Evolutionary conservation across 352 stramenopile species (phyloP).

Genomic region (Pythium graminicola): DNA sequence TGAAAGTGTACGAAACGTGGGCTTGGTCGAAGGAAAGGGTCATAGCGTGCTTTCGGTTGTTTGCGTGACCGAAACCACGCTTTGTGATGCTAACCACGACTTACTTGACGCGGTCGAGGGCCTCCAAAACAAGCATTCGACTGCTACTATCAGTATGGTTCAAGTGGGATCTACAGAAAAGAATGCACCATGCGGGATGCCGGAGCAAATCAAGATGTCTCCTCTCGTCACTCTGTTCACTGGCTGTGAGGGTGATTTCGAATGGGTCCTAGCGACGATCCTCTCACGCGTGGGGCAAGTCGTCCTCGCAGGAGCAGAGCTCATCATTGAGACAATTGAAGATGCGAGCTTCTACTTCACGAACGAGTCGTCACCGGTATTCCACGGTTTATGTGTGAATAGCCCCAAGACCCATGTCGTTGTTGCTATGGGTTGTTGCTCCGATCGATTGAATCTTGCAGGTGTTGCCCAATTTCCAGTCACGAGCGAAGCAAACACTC

Average conservation of each 20-base stretch:
- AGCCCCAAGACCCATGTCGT: background rate
- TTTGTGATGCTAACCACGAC: background rate
- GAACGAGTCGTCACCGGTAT: constrained; percentile 2
- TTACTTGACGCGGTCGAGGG: background rate
- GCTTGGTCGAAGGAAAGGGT: background rate
- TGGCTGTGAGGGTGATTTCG: constrained; percentile 12
- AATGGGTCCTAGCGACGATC: constrained; percentile 19
- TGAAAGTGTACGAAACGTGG: background rate
- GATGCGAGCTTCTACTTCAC: background rate
- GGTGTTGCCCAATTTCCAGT: background rate
- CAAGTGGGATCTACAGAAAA: background rate
- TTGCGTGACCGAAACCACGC: background rate
- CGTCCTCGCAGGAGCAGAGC: background rate
- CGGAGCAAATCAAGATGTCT: background rate
- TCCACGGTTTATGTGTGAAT: background rate
- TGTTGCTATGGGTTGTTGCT: constrained; percentile 14
- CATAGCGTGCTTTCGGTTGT: background rate
- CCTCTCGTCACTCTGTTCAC: background rate
- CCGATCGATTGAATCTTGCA: background rate
- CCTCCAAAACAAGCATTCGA: background rate
- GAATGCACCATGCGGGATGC: too few species aligned
- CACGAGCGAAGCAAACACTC: background rate
- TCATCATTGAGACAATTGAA: constrained; percentile 3
- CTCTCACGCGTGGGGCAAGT: constrained; percentile 2
- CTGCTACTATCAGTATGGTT: background rate